phyloP scores from a whole-genome alignment of 306 rosid genomes.

The Ormosia emarginata region DNA sequence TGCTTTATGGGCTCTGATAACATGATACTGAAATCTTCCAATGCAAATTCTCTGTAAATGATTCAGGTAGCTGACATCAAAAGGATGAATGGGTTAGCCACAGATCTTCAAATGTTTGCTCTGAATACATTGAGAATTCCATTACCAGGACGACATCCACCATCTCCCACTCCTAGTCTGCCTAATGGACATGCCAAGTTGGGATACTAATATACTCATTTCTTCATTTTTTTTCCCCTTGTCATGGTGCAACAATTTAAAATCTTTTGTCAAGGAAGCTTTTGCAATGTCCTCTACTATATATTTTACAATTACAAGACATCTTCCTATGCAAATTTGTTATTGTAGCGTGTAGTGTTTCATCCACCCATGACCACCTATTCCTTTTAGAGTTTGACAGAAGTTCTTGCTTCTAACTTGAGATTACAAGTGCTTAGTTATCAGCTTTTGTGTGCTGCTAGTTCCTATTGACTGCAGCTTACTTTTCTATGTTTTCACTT shows the following conservation, averaged over 20 bases:
- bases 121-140: slow-evolving; percentile 72
- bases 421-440: neutral
- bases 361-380: neutral
- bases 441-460: neutral
- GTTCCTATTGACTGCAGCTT: neutral
- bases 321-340: neutral
- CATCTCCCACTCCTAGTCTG: slow-evolving; percentile 42
- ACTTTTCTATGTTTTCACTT: neutral
- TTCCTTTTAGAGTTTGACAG: slow-evolving; percentile 3
- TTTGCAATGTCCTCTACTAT: neutral
- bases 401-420: neutral
- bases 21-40: neutral
- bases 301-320: neutral
- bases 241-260: neutral
- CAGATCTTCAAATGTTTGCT: slow-evolving; percentile 93
- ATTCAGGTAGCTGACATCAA: slow-evolving; percentile 78
- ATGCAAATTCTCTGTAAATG: slow-evolving; percentile 16
- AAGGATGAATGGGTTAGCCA: slow-evolving; percentile 75
- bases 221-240: neutral
- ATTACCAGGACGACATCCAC: slow-evolving; percentile 83
- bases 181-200: slow-evolving; percentile 38
- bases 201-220: slow-evolving; percentile 36
- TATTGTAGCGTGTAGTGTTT: neutral
- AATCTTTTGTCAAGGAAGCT: neutral
- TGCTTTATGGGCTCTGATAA: neutral